Evolutionary conservation across 2,329 filamentous ascomycete species (phyloP).

Genomic region (Purpureocillium takamizusanense): DNA sequence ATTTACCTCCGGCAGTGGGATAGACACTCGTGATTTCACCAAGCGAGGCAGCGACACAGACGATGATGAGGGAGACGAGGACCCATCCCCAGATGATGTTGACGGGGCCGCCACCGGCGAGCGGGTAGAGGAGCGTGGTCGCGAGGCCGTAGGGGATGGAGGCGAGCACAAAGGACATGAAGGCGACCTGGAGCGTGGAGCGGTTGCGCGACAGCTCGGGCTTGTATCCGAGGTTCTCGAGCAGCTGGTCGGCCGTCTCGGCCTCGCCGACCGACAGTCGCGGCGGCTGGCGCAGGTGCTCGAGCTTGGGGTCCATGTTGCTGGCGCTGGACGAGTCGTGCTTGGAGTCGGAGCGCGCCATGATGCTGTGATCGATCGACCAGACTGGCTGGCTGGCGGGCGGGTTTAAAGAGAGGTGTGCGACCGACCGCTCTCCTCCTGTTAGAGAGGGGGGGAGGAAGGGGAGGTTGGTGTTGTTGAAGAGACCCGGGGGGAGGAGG

Average conservation of each 20-base stretch:
- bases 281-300: conserved; percentile 13
- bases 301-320: conserved; percentile 17
- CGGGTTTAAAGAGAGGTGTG: too few species aligned
- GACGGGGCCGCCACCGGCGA: conserved; percentile 57
- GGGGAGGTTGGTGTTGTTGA: too few species aligned
- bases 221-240: conserved; percentile 58
- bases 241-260: conserved; percentile 49
- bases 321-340: conserved; percentile 12
- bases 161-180: conserved; percentile 70
- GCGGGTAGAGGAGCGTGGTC: conserved; percentile 60
- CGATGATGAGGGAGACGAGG: conserved; percentile 57
- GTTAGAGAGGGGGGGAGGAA: too few species aligned
- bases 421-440: too few species aligned
- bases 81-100: conserved; percentile 69
- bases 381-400: too few species aligned
- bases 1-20: conserved; percentile 59
- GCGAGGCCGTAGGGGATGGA: conserved; percentile 66
- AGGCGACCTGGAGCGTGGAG: conserved; percentile 60
- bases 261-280: conserved; percentile 14
- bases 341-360: conserved; percentile 12
- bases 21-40: conserved; percentile 70
- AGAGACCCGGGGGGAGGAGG: too few species aligned
- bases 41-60: conserved; percentile 61
- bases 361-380: conserved; percentile 2
- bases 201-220: conserved; percentile 55